These are phyloP conservation scores for Backusella luteola DNA, from an alignment of 192 early-diverging fungal genomes.

Conservation along the genomic window DNA sequence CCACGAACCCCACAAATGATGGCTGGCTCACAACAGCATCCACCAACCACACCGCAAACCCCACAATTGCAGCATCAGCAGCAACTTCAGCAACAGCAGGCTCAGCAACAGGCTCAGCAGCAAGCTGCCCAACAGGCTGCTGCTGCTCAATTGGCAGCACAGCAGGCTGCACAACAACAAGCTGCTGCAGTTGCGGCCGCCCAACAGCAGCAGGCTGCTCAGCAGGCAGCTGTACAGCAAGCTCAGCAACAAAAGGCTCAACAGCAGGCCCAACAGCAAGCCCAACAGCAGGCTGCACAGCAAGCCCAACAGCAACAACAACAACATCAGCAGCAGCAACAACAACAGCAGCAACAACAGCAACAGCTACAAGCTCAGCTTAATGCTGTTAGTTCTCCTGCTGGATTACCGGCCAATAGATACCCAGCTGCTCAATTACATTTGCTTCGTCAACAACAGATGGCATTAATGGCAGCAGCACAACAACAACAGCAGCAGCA, in stretches of 20 bases:
- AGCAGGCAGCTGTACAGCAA: constrained; percentile 12
- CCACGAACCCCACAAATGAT: neutral
- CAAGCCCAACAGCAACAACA: constrained; percentile 27
- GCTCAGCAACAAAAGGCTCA: constrained; percentile 13
- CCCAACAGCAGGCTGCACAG: constrained; percentile 18
- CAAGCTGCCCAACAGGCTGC: neutral
- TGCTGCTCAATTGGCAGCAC: neutral
- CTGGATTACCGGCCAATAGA: constrained; percentile 13
- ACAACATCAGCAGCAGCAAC: constrained; percentile 1
- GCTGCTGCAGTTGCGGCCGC: constrained; percentile 29
- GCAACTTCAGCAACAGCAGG: constrained; percentile 21
- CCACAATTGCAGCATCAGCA: neutral
- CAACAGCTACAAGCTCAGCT: constrained; percentile 22
- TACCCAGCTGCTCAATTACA: constrained; percentile 36
- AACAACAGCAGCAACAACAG: constrained; percentile 27
- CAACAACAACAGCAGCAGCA: constrained; percentile 24
- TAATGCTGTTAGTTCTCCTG: constrained; percentile 1
- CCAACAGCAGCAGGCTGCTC: constrained; percentile 31
- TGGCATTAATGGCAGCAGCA: constrained; percentile 34
- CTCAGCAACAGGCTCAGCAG: neutral
- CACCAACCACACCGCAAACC: neutral
- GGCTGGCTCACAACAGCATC: neutral
- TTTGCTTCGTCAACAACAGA: constrained; percentile 31
- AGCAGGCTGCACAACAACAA: constrained; percentile 18
- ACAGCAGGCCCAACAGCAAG: constrained; percentile 34